Base-by-base conservation (phyloP, 805 yeast genomes). In the Lipomyces sp. region DNA sequence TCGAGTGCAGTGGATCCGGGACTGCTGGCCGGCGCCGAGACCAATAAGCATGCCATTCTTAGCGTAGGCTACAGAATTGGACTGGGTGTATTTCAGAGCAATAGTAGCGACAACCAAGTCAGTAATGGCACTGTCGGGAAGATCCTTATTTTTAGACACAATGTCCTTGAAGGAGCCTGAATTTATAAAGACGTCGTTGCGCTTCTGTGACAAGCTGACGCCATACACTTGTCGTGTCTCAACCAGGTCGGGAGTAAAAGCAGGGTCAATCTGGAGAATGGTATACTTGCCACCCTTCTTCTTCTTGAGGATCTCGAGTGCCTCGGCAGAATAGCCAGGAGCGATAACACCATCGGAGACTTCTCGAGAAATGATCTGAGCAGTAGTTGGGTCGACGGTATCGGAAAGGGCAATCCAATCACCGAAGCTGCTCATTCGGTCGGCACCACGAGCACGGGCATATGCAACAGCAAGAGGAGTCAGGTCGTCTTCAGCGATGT, bases 361-460 rank as follows among this genome's bases (percentile, higher is more conserved):
- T 83, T 95, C 99, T 81, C 91, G 92, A 64, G 98, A 90, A 78
- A 95, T 95, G 80, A 95, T 94, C 80, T 90, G 89, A 64, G 99
- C 99, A 67, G 99, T 95, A 77, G 97, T 92, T 63, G 90, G 83
- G 80, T 95, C 99, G 73, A 95, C 99, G 80, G 90, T 90, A 84
- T 94, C 94, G 69, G 98, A 92, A 72, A 95, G 84, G 57, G 99
- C 99, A 76, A 95, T 95, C 85, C 92, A 95, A 81, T 95, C 99
- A 78, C 99, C 99, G 78, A 95, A 95, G 13, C 97, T 90, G 4
- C 98, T 93, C 99, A 95, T 95, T 86, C 99, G 89, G 82, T 95
- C 99, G 73, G 99, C 99, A 80, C 99, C 99, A 81, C 99, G 90
- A 64, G 99, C 99, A 82, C 98, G 90, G 50, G 99, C 99, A 77